Percentiles rank a stretch among this genome's conserved stretches.
These are phyloP conservation scores for Boechera retrofracta DNA, from an alignment of 345 rosid species.

Conservation along the genomic window DNA sequence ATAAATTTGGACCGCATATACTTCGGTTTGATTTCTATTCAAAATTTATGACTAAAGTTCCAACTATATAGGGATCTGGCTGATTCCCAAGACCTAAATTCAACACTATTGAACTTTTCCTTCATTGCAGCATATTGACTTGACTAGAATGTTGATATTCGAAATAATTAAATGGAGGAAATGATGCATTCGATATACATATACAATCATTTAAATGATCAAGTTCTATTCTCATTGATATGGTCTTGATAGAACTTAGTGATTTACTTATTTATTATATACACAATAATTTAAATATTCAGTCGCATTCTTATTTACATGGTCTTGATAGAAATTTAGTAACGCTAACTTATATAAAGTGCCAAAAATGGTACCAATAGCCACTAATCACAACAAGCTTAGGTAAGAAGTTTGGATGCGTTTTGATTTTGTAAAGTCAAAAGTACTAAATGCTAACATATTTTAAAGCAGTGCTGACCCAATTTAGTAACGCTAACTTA, in stretches of 20 bases:
- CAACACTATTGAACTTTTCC: slow-evolving; percentile 14
- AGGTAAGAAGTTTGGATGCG: slow-evolving; percentile 30
- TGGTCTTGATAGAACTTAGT: slow-evolving; percentile 8
- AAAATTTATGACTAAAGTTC: background rate
- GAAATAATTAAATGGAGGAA: slow-evolving; percentile 16
- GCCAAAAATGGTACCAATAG: slow-evolving; percentile 13
- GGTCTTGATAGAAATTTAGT: background rate
- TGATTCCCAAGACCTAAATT: slow-evolving; percentile 1
- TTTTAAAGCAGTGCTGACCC: slow-evolving; percentile 16
- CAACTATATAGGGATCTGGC: background rate
- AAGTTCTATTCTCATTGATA: slow-evolving; percentile 1
- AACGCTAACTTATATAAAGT: slow-evolving; percentile 1
- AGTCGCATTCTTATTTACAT: background rate
- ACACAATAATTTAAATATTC: background rate
- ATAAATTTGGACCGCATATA: background rate
- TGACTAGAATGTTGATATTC: slow-evolving; percentile 24
- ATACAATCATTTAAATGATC: slow-evolving; percentile 14
- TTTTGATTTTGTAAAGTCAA: slow-evolving; percentile 35
- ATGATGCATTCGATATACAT: background rate
- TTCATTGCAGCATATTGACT: slow-evolving; percentile 23
- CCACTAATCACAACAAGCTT: slow-evolving; percentile 10
- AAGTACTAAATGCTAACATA: slow-evolving; percentile 22
- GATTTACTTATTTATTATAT: background rate
- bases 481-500: background rate
- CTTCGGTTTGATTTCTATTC: background rate